These are phyloP conservation scores for Ceratonia siliqua DNA, from an alignment of 306 rosid species.

Conservation along the genomic window DNA sequence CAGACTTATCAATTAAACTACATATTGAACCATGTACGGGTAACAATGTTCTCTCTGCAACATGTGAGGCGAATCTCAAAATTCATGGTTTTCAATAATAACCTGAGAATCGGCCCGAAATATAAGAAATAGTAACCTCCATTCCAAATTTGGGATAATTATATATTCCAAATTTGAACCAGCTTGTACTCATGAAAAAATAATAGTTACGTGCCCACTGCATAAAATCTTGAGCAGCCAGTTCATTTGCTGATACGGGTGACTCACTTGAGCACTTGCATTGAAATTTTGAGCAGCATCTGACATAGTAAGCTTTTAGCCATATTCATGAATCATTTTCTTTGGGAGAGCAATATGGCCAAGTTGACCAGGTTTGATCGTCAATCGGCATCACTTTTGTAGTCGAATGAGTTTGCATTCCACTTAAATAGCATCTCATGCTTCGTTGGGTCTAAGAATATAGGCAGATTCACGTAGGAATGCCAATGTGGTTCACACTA, in stretches of 20 bases:
- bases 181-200: not conserved
- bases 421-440: slow-evolving; percentile 64
- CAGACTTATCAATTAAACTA: slow-evolving; percentile 11
- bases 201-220: slow-evolving; percentile 26
- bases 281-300: too few species aligned
- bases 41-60: not conserved
- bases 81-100: not conserved
- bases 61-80: not conserved
- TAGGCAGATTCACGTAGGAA: slow-evolving; percentile 47
- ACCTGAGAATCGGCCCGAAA: not conserved
- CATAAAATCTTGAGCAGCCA: slow-evolving; percentile 36
- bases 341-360: slow-evolving; percentile 47
- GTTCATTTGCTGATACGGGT: slow-evolving; percentile 50
- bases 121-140: slow-evolving; percentile 2
- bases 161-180: slow-evolving; percentile 6
- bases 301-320: too few species aligned
- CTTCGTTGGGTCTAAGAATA: slow-evolving; percentile 50
- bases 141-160: not conserved
- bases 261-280: slow-evolving; percentile 63
- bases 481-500: slow-evolving; percentile 38
- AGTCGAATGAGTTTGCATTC: slow-evolving; percentile 86
- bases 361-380: slow-evolving; percentile 61
- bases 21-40: not conserved
- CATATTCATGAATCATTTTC: too few species aligned
- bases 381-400: slow-evolving; percentile 46